These are phyloP conservation scores for Omphalotus guepiniiformis DNA, from an alignment of 768 basidiomycete species.

Conservation along the genomic window DNA sequence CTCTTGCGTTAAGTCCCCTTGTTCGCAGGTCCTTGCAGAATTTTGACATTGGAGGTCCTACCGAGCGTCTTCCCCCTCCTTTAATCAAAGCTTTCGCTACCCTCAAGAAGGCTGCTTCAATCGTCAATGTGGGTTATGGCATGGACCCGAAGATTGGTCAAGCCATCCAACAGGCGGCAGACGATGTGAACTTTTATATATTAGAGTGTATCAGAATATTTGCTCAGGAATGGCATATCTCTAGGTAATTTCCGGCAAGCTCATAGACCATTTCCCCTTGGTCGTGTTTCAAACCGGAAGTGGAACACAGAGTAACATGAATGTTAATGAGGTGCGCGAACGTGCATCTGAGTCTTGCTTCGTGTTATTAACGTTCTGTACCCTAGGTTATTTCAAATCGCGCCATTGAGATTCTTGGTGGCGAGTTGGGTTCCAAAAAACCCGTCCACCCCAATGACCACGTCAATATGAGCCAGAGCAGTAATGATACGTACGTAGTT, in stretches of 20 bases:
- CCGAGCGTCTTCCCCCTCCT: slow-evolving; percentile 91
- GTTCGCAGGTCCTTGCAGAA: slow-evolving; percentile 88
- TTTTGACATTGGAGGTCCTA: slow-evolving; percentile 95
- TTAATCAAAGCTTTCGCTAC: slow-evolving; percentile 97
- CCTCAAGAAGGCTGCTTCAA: slow-evolving; percentile 93
- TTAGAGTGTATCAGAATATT: not conserved
- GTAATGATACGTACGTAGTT: slow-evolving; percentile 86
- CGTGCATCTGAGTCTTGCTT: not conserved
- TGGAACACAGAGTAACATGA: slow-evolving; percentile 99
- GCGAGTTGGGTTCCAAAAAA: slow-evolving; percentile 90
- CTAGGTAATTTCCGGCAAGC: slow-evolving; percentile 95
- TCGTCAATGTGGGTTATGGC: slow-evolving; percentile 88
- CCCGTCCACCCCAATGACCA: slow-evolving; percentile 99
- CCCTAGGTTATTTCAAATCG: slow-evolving; percentile 92
- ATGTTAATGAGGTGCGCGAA: slow-evolving; percentile 79
- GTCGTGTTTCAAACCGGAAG: slow-evolving; percentile 99
- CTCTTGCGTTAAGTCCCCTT: not conserved
- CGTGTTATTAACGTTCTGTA: not conserved
- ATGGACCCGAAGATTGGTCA: slow-evolving; percentile 82
- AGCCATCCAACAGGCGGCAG: slow-evolving; percentile 89
- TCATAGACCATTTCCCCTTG: slow-evolving; percentile 93
- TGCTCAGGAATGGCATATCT: slow-evolving; percentile 6
- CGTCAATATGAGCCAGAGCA: slow-evolving; percentile 98
- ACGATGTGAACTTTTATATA: slow-evolving; percentile 59
- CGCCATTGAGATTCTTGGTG: slow-evolving; percentile 95